Evolutionary conservation across 2,329 filamentous ascomycete species (phyloP).

Genomic region (Bertia moriformis): DNA sequence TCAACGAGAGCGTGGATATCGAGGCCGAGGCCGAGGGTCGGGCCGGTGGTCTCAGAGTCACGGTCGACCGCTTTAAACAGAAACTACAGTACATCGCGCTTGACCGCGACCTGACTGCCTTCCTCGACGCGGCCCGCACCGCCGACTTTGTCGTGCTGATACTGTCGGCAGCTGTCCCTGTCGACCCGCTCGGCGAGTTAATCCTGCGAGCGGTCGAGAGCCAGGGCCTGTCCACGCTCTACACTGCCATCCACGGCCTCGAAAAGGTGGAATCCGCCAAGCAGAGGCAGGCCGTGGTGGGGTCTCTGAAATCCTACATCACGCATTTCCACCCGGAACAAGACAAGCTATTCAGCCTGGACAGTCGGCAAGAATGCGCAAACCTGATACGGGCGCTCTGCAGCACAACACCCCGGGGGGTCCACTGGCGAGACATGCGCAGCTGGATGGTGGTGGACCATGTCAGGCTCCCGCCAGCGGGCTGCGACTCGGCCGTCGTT

Average conservation of each 20-base stretch:
- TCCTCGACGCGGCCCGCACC: slow-evolving; percentile 73
- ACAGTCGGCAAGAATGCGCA: slow-evolving; percentile 76
- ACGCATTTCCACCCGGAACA: slow-evolving; percentile 87
- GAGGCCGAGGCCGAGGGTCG: slow-evolving; percentile 46
- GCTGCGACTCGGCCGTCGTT: slow-evolving; percentile 49
- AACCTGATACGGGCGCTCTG: slow-evolving; percentile 85
- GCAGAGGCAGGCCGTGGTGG: slow-evolving; percentile 58
- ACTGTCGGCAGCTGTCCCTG: slow-evolving; percentile 68
- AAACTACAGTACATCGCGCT: slow-evolving; percentile 74
- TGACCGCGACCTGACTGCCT: slow-evolving; percentile 58
- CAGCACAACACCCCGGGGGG: slow-evolving; percentile 79
- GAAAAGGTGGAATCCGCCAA: slow-evolving; percentile 69
- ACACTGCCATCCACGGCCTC: slow-evolving; percentile 69
- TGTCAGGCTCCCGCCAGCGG: slow-evolving; percentile 51
- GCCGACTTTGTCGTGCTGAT: slow-evolving; percentile 87
- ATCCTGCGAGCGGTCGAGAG: slow-evolving; percentile 78
- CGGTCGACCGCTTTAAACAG: slow-evolving; percentile 86
- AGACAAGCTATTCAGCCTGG: slow-evolving; percentile 79
- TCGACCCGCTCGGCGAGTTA: slow-evolving; percentile 71
- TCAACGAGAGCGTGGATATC: slow-evolving; percentile 72
- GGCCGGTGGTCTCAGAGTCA: slow-evolving; percentile 45
- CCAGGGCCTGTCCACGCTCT: slow-evolving; percentile 86
- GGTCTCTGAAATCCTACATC: slow-evolving; percentile 81
- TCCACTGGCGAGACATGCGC: slow-evolving; percentile 88
- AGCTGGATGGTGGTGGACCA: slow-evolving; percentile 91